These are phyloP conservation scores for Peltaster fructicola DNA, from an alignment of 2,329 filamentous ascomycete genomes.

Conservation along the genomic window DNA sequence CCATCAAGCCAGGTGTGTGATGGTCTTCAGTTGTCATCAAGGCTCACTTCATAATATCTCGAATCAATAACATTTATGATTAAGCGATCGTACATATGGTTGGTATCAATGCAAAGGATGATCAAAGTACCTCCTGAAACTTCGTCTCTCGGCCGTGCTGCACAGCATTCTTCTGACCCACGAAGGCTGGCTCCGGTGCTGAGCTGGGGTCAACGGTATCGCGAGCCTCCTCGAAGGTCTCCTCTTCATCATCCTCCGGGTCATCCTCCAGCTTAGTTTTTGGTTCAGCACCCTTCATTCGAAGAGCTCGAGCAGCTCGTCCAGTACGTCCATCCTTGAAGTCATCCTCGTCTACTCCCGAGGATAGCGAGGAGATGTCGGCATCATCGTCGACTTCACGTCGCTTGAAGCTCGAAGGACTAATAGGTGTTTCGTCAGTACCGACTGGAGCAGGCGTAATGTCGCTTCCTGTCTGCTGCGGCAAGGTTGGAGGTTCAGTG, in stretches of 20 bases:
- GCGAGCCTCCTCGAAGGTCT: conserved; percentile 36
- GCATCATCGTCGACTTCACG: conserved; percentile 7
- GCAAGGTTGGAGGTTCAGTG: too few relatives aligned
- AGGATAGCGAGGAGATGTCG: conserved; percentile 12
- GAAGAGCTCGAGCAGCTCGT: conserved; percentile 17
- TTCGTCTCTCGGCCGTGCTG: conserved; percentile 41
- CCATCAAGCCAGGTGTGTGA: too few relatives aligned
- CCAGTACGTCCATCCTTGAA: conserved; percentile 14
- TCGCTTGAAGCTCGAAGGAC: conserved; percentile 13
- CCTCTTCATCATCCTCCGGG: conserved; percentile 20
- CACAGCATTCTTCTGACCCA: conserved; percentile 19
- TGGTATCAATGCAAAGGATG: too few relatives aligned
- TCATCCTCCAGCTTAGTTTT: conserved; percentile 14
- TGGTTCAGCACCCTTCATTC: conserved; percentile 6
- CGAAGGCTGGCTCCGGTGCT: conserved; percentile 24
- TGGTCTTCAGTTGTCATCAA: too few relatives aligned
- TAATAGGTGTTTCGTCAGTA: too few relatives aligned
- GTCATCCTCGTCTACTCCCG: conserved; percentile 15
- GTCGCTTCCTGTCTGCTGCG: too few relatives aligned
- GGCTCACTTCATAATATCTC: too few relatives aligned
- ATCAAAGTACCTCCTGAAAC: conserved; percentile 41
- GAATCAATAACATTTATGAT: too few relatives aligned
- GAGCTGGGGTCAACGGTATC: conserved; percentile 32
- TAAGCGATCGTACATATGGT: too few relatives aligned
- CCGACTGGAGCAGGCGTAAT: too few relatives aligned